Base-by-base conservation (phyloP, 1,139 yeast genomes). In the Blastobotrys proliferans region DNA sequence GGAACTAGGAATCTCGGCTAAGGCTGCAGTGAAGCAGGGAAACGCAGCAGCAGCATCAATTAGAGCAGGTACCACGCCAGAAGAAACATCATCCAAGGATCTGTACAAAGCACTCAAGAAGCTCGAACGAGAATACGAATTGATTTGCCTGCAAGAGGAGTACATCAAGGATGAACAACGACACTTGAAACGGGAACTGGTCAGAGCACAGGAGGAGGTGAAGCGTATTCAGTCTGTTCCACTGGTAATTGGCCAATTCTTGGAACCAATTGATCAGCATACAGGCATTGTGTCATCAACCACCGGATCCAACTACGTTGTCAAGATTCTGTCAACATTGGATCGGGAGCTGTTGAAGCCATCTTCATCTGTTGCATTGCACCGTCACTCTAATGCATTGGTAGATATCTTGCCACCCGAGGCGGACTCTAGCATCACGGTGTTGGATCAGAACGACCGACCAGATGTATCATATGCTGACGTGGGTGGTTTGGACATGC, bases 401-500 rank as follows among this genome's bases (percentile, higher is more conserved):
- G 98, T 94, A 41, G 98, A 92, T 64, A 92, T 94, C 47, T 72
- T 94, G 59, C 98, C 98, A 22, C 98, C 98, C 26, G 98, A 94
- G 72, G 97, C 98, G 0, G 99, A 94, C 61, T 88, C 97, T 1
- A 82, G 94, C 35, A 92, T 94, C 53, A 83, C 97, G 30, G 88
- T 94, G 64, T 85, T 94, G 58, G 94, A 96, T 32, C 95, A 90
- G 34, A 86, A 87, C 58, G 95, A 94, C 66, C 85, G 84, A 60
- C 96, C 96, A 21, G 69, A 70, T 49, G 90, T 84, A 33, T 77
- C 88, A 5, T 84, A 84, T 56, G 87, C 88, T 35, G 98, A 94
- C 66, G 97, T 94, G 44, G 99, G 99, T 67, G 99, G 98, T 36
- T 74, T 94, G 62, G 99, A 94, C 66, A 90, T 90, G 95, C 99